A percentile compares a stretch with the other conserved stretches of the same genome.
phyloP scores from a whole-genome alignment of 768 basidiomycete genomes.

The Phlegmacium glaucopus region DNA sequence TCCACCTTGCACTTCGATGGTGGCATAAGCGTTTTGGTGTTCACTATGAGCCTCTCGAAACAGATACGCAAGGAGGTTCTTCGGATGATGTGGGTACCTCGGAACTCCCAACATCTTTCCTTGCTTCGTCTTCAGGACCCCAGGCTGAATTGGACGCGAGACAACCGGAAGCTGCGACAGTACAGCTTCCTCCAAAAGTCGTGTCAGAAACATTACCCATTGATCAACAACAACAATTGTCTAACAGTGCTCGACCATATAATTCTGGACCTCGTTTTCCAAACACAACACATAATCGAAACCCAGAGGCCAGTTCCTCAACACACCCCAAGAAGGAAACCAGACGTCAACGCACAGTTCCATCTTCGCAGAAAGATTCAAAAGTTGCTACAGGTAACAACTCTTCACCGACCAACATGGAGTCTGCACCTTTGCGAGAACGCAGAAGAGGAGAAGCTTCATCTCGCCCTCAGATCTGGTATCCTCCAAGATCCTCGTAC shows the following conservation, averaged over 20 bases:
- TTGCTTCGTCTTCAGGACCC: slow-evolving; percentile 12
- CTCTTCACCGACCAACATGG: neutral
- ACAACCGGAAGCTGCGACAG: neutral
- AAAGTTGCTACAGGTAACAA: neutral
- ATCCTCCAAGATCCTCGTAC: slow-evolving; percentile 52
- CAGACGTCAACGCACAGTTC: neutral
- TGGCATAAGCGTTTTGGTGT: slow-evolving; percentile 29
- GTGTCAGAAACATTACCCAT: too few species aligned
- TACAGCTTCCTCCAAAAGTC: too few species aligned
- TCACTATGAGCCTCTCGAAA: slow-evolving; percentile 14
- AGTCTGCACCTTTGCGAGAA: neutral
- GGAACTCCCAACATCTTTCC: slow-evolving; percentile 18
- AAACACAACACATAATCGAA: neutral
- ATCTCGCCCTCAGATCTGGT: slow-evolving; percentile 49
- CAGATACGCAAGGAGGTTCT: slow-evolving; percentile 18
- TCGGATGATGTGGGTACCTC: slow-evolving; percentile 19
- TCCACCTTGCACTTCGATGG: slow-evolving; percentile 32
- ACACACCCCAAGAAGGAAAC: neutral
- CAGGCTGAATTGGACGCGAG: neutral
- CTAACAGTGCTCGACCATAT: too few species aligned
- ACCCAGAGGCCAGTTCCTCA: slow-evolving; percentile 10
- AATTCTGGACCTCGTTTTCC: neutral
- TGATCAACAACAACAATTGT: too few species aligned
- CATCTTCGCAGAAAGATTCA: slow-evolving; percentile 1
- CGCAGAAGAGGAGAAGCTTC: neutral